Conservation (phyloP, 176 grass and related monocot genomes). For the Zoysia pacifica region DNA sequence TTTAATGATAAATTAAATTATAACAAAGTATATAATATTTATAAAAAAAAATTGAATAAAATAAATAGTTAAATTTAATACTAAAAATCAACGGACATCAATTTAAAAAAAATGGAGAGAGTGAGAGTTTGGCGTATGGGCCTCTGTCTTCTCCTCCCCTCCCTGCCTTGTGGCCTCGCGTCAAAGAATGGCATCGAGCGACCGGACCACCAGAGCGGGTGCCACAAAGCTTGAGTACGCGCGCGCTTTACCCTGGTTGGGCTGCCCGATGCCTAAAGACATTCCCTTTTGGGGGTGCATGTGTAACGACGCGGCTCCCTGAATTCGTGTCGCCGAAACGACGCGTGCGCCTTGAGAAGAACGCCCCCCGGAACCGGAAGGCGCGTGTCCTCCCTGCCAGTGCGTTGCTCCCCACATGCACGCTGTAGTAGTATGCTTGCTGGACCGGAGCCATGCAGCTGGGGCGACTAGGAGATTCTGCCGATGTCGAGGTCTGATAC, state of each 20-base stretch:
- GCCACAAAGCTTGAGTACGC: background rate
- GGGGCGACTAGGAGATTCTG: too few species aligned
- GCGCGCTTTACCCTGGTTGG: slow-evolving; percentile 3
- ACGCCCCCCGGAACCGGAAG: slow-evolving; percentile 60
- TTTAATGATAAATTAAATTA: too few species aligned
- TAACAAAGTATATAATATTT: too few species aligned
- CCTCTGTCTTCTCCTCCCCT: background rate
- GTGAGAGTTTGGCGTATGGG: too few species aligned
- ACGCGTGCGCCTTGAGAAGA: slow-evolving; percentile 94
- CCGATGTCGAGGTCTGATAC: too few species aligned
- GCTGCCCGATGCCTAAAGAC: slow-evolving; percentile 57
- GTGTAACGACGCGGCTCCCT: slow-evolving; percentile 38
- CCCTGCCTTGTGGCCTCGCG: background rate
- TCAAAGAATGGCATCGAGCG: slow-evolving; percentile 20
- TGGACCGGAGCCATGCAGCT: too few species aligned
- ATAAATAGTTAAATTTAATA: too few species aligned
- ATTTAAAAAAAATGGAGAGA: background rate
- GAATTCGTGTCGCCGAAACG: slow-evolving; percentile 40
- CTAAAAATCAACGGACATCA: too few species aligned
- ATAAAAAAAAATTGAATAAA: too few species aligned
- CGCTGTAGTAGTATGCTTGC: background rate
- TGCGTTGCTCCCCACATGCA: slow-evolving; percentile 59
- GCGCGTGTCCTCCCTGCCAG: background rate
- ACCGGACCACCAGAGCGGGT: background rate
- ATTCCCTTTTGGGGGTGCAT: slow-evolving; percentile 69